Conservation (phyloP, 2,329 filamentous ascomycete genomes). For the Endoconidiophora laricicola region DNA sequence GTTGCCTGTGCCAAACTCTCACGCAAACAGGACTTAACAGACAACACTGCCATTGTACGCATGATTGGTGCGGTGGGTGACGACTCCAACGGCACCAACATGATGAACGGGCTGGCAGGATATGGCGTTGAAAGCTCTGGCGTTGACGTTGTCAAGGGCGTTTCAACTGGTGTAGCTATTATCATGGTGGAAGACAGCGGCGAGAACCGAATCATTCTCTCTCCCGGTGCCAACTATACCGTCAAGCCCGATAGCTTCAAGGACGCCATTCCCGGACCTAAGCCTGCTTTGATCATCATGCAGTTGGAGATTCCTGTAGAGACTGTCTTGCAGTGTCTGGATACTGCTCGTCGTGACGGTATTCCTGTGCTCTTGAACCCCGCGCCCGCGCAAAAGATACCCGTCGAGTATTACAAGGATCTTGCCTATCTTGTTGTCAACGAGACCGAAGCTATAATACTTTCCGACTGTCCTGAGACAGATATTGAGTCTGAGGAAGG, state of each 20-base stretch:
- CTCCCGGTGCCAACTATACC: conserved; percentile 34
- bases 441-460: conserved; percentile 53
- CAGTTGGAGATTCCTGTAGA: conserved; percentile 42
- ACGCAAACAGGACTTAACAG: conserved; percentile 14
- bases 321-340: conserved; percentile 34
- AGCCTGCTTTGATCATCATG: conserved; percentile 39
- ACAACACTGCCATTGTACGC: conserved; percentile 21
- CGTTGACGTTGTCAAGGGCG: conserved; percentile 23
- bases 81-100: conserved; percentile 21
- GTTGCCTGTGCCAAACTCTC: conserved; percentile 46
- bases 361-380: conserved; percentile 53
- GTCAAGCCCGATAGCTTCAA: conserved; percentile 9
- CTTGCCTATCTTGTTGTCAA: conserved; percentile 57
- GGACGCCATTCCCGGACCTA: conserved; percentile 18
- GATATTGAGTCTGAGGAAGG: conserved; percentile 5
- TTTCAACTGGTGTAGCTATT: conserved; percentile 38
- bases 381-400: conserved; percentile 45
- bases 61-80: conserved; percentile 43
- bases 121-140: conserved; percentile 31
- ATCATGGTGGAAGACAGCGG: conserved; percentile 41
- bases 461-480: conserved; percentile 19
- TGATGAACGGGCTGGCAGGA: conserved; percentile 28
- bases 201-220: conserved; percentile 42
- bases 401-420: conserved; percentile 37
- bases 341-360: conserved; percentile 21